phyloP scores from a whole-genome alignment of 164 flowering plant species.

The Sedum album region DNA sequence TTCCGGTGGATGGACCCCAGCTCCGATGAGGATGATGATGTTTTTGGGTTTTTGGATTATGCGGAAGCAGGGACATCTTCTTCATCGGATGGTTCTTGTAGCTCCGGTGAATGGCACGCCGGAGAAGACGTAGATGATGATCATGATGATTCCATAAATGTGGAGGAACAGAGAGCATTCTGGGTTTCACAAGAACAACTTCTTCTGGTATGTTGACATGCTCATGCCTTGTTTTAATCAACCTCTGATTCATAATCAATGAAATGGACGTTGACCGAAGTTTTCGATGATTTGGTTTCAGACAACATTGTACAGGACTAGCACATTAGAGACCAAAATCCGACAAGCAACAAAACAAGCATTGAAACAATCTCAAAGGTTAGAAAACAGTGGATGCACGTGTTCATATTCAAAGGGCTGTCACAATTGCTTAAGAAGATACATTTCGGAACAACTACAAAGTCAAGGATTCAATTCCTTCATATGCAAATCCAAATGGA shows the following conservation, averaged over 20 bases:
- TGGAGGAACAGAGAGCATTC: conserved; percentile 29
- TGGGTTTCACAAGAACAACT: conserved; percentile 47
- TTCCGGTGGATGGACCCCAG: not conserved
- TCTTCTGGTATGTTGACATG: conserved; percentile 30
- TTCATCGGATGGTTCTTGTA: conserved; percentile 10
- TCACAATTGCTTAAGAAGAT: conserved; percentile 46
- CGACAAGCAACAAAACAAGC: conserved; percentile 48
- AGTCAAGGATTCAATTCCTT: conserved; percentile 45
- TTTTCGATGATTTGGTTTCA: conserved; percentile 18
- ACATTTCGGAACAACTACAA: conserved; percentile 37
- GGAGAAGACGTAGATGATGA: conserved; percentile 14
- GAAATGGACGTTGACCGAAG: not conserved
- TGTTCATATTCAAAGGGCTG: conserved; percentile 25
- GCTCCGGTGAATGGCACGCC: conserved; percentile 10
- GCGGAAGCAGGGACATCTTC: conserved; percentile 13
- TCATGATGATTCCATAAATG: conserved; percentile 6
- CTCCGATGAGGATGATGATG: not conserved
- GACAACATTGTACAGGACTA: conserved; percentile 52
- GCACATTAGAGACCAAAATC: conserved; percentile 50
- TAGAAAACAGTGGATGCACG: conserved; percentile 35
- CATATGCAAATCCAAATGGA: conserved; percentile 81
- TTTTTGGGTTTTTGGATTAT: not conserved
- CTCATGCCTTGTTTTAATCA: not conserved
- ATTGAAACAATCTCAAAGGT: conserved; percentile 26
- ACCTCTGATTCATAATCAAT: not conserved